phyloP scores from a whole-genome alignment of 208 protist genomes.

The Trypanosomatidae sp. region DNA sequence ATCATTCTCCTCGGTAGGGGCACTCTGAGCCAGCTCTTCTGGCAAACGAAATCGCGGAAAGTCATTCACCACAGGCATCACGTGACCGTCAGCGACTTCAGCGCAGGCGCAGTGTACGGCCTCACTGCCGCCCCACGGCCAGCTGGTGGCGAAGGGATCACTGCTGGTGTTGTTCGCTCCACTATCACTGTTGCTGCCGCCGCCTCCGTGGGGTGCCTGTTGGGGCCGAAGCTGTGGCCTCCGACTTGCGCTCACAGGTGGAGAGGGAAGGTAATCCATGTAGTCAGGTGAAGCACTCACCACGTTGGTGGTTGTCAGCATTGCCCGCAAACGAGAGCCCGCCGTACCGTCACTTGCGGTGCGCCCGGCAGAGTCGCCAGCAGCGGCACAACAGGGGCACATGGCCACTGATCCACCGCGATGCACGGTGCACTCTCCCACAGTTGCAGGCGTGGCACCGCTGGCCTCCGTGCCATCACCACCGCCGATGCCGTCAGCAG shows the following conservation, averaged over 20 bases:
- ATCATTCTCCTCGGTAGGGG: not conserved
- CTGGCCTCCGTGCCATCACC: not conserved
- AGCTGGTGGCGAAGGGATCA: not conserved
- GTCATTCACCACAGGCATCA: slow-evolving; percentile 9
- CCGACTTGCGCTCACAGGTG: not conserved
- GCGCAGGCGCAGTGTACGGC: not conserved
- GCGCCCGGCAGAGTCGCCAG: not conserved
- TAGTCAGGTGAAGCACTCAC: not conserved
- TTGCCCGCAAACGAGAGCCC: not conserved
- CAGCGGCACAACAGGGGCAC: not conserved
- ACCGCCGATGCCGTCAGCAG: not conserved
- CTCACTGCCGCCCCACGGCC: not conserved
- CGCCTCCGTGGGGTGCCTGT: not conserved
- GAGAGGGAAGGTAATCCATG: not conserved
- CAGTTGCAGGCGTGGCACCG: not conserved
- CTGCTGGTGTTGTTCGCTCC: not conserved
- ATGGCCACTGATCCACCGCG: not conserved
- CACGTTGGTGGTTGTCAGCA: not conserved
- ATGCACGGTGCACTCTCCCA: not conserved
- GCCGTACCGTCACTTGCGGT: not conserved
- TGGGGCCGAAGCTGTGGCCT: not conserved
- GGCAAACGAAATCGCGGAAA: slow-evolving; percentile 4
- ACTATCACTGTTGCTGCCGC: not conserved
- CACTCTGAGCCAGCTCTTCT: not conserved
- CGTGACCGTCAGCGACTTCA: not conserved